These are phyloP conservation scores for Pseudomonodictys pantanalensis DNA, from an alignment of 495 filamentous ascomycete species.

Conservation along the genomic window DNA sequence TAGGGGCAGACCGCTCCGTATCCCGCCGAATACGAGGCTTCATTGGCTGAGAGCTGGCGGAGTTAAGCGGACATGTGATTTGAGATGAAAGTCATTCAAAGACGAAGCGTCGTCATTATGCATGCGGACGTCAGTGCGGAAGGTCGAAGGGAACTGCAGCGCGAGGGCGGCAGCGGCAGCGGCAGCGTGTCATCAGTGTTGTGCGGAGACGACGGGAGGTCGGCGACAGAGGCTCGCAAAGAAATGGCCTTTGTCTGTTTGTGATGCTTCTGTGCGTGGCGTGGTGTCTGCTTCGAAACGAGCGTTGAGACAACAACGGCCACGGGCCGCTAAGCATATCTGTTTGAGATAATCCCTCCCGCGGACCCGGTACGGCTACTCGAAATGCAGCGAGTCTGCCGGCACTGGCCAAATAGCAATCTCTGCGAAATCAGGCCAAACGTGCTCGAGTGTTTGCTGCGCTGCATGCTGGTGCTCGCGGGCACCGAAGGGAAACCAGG, in stretches of 20 bases:
- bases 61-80: conserved; percentile 18
- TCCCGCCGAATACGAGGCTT: background rate
- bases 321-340: background rate
- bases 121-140: too few relatives aligned
- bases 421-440: background rate
- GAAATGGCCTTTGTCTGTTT: background rate
- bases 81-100: background rate
- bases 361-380: conserved; percentile 10
- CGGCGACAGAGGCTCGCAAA: background rate
- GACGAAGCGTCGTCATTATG: conserved; percentile 21
- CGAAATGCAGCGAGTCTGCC: background rate
- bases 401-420: conserved; percentile 5
- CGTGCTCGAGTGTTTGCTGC: background rate
- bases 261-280: background rate
- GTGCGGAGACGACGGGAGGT: background rate
- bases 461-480: too few relatives aligned
- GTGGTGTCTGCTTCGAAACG: background rate
- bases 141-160: too few relatives aligned
- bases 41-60: conserved; percentile 9
- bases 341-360: conserved; percentile 17
- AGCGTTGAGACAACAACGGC: background rate
- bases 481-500: too few relatives aligned
- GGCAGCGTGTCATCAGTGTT: background rate
- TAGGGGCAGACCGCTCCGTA: conserved; percentile 18
- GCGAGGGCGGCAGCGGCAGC: background rate